Evolutionary conservation across 2,329 filamentous ascomycete genomes (phyloP), one percentile per base, ranked within the genome.

Genomic region (Grosmannia huntii): DNA sequence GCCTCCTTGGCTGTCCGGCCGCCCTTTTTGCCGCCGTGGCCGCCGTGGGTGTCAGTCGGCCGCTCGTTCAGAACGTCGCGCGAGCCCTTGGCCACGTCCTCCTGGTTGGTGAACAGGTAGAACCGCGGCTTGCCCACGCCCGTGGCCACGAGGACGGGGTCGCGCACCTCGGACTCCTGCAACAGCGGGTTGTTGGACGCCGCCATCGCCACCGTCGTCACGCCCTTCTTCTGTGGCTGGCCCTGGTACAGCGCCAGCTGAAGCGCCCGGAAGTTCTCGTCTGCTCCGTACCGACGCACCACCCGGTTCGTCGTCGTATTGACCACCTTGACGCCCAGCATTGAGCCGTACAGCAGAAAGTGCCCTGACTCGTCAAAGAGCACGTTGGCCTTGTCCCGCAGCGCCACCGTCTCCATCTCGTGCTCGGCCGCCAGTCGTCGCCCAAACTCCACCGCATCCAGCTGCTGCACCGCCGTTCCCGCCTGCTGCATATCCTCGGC

Each of bases 21-120:
- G 27, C 55, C 57, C 70, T 80, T 84, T 68, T 78, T 81, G 63
- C 75, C 76, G 41, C 41, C 16, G 4, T 73, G 69, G 51, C 80
- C 80, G 21, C 85, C 68, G 56, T 12, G 6, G 3, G 48, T 27
- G 25, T 41, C 21, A 1, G 83, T 86, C 0, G 92, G 94, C 65
- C 90, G 91, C 72, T 99, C 94, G 69, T 99, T 99, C 65, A 96
- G 90, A 12, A 99, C 80, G 69, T 99, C 94, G 64, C 94, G 85
- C 41, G 86, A 85, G 9, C 87, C 86, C 70, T 92, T 95, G 64
- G 85, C 86, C 21, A 33, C 80, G 27, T 90, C 87, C 44, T 85
- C 82, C 46, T 96, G 88, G 70, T 96, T 95, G 41, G 89, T 96
- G 72, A 96, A 99, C 84, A 97, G 90, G 78, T 96, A 99, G 74